Evolutionary conservation across 371 early-diverging fungal genomes (phyloP), one percentile per base, ranked within the genome.

Genomic region (Mortierella sp.): DNA sequence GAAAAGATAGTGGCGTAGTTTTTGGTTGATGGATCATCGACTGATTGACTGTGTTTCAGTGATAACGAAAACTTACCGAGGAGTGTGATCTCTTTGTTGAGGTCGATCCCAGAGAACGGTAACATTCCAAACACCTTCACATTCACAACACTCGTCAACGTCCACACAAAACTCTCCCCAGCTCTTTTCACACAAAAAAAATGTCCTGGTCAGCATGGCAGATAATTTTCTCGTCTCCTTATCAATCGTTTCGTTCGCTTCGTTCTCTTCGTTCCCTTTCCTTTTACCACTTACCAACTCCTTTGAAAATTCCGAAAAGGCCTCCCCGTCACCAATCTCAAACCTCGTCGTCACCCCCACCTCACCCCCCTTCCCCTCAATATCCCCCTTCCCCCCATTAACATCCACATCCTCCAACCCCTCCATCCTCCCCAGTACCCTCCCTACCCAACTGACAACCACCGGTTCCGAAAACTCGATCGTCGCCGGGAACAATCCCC

Each of bases 401-500:
- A 61, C 16, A 34, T 61, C 61, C 19, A 61, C 61, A 0, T 6
- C 37, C 37, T 61, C 61, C 61, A 61, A 8, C 22, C 61, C 61
- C 4, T 34, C 22, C 61, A 61, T 91, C 91, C 7, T 80, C 68
- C 10, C 91, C 90, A 52, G 89, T 89, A 31, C 86, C 65, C n/a
- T 89, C 88, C 19, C 83, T 0, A 89, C 85, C 73, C 88, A 90
- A n/a, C 75, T 79, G 14, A 91, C 86, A 6, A 86, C 39, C 52
- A 90, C 86, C 4, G 88, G 87, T 48, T 87, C 86, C 5, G 86
- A 79, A 76, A 89, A 91, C 29, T 68, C 77, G 34, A 85, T 76
- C 22, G 86, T 84, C 26, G 91, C 91, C 24, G 87, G 72, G 76
- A 89, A 89, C 8, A 90, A 90, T 39, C 91, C 91, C 13, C 90